Percentiles rank a stretch among this genome's conserved stretches.
Conservation (phyloP, 441 rosid genomes). For the Gossypium davidsonii region DNA sequence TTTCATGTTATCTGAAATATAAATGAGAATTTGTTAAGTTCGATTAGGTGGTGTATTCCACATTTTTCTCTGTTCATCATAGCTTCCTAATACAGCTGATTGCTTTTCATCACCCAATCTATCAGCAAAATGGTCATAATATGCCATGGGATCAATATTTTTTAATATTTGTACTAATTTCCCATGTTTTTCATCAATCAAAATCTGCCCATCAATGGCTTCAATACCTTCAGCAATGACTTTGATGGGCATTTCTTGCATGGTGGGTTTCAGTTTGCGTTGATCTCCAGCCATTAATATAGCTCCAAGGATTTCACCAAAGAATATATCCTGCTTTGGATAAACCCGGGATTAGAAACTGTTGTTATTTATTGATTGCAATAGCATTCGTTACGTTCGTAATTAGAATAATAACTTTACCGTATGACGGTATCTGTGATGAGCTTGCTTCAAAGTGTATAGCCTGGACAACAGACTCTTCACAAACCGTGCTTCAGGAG, state of each 20-base stretch:
- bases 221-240: constrained; percentile 47
- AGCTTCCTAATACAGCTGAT: constrained; percentile 72
- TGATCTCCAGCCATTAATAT: constrained; percentile 36
- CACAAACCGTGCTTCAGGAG: constrained; percentile 55
- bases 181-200: constrained; percentile 34
- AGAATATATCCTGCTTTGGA: constrained; percentile 53
- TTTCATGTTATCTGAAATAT: neutral
- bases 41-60: constrained; percentile 47
- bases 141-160: constrained; percentile 33
- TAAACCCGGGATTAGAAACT: neutral
- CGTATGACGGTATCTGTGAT: constrained; percentile 56
- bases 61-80: constrained; percentile 52
- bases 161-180: constrained; percentile 41
- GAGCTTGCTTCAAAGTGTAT: constrained; percentile 35
- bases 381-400: neutral
- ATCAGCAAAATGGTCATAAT: constrained; percentile 36
- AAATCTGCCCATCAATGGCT: constrained; percentile 44
- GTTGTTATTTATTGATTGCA: neutral
- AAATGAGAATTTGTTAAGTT: neutral
- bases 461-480: constrained; percentile 44
- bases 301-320: constrained; percentile 82
- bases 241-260: constrained; percentile 32
- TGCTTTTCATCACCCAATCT: constrained; percentile 44
- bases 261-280: constrained; percentile 31
- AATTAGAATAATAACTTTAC: constrained; percentile 23